Conservation (phyloP, 2,329 filamentous ascomycete genomes). For the Aspergillus sp. region DNA sequence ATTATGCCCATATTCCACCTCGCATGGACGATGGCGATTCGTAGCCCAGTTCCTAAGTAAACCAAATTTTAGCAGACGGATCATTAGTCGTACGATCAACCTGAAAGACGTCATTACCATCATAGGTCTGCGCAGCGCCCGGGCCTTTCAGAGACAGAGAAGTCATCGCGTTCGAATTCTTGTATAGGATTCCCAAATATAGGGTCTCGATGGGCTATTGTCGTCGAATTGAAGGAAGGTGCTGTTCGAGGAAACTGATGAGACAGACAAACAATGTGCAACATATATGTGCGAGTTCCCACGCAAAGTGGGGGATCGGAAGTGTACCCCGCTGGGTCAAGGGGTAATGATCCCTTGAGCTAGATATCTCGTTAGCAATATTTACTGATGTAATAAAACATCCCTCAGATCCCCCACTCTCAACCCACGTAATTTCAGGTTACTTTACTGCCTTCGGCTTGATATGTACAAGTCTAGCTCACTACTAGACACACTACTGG, state of each 20-base stretch:
- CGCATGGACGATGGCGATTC: constrained; percentile 93
- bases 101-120: constrained; percentile 49
- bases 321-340: not conserved
- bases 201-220: too few species aligned
- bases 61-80: constrained; percentile 16
- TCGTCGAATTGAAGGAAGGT: too few species aligned
- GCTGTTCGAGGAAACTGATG: not conserved
- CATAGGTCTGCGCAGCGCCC: constrained; percentile 58
- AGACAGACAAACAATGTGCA: not conserved
- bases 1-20: constrained; percentile 93
- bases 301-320: not conserved
- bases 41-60: constrained; percentile 65
- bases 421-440: too few species aligned
- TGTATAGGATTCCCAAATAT: not conserved
- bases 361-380: not conserved
- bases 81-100: not conserved
- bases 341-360: not conserved
- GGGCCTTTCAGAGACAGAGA: constrained; percentile 64
- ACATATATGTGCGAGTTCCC: not conserved
- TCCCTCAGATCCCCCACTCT: not conserved
- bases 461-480: too few species aligned
- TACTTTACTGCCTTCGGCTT: too few species aligned
- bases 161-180: constrained; percentile 43
- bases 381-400: not conserved
- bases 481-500: too few species aligned